Percentiles rank a stretch among this genome's conserved stretches.
These are phyloP conservation scores for Prunus persica DNA, from an alignment of 306 rosid species.

Conservation along the genomic window Prunus_persica_NCBIv2 NC_034014.1:3762501-3763000, in stretches of 20 bases:
- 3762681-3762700: constrained; percentile 49
- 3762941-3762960: neutral
- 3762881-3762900: neutral
- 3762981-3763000: neutral
- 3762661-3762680: constrained; percentile 43
- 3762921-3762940: neutral
- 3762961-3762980: neutral
- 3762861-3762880: neutral
- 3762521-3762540: too few relatives aligned
- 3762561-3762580: too few relatives aligned
- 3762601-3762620: too few relatives aligned
- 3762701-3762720: constrained; percentile 51
- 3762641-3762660: accelerated
- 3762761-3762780: neutral
- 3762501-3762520: too few relatives aligned
- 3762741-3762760: accelerated
- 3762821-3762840: neutral
- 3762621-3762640: too few relatives aligned
- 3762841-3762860: neutral
- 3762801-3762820: neutral
- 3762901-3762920: neutral
- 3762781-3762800: neutral
- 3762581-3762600: too few relatives aligned
- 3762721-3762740: constrained; percentile 39
- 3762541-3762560: too few relatives aligned